Conservation (phyloP, 179 eudicot genomes). For the Vitellaria paradoxa region DNA sequence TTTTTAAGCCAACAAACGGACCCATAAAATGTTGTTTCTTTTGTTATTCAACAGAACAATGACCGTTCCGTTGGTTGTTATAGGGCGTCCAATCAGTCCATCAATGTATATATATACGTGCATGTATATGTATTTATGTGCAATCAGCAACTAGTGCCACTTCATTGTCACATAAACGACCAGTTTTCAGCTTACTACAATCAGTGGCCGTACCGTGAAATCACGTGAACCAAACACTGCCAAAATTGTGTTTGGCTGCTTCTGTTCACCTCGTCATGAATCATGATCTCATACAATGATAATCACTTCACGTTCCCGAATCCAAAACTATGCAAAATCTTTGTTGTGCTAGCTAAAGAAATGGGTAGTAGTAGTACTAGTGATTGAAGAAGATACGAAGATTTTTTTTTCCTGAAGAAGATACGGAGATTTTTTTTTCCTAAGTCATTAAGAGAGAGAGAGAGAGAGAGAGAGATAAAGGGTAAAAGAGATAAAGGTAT, state of each 20-base stretch:
- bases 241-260: too few species aligned
- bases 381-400: constrained; percentile 2
- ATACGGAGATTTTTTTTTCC: too few species aligned
- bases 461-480: background rate
- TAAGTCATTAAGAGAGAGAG: too few species aligned
- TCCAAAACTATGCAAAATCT: constrained; percentile 6
- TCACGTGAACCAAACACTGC: constrained; percentile 33
- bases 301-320: background rate
- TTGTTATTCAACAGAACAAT: too few species aligned
- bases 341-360: constrained; percentile 21
- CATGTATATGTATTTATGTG: too few species aligned
- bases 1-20: too few species aligned
- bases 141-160: too few species aligned
- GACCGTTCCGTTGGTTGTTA: too few species aligned
- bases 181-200: constrained; percentile 12
- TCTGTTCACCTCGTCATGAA: background rate
- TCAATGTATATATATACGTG: too few species aligned
- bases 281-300: background rate
- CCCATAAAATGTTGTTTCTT: too few species aligned
- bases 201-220: constrained; percentile 13
- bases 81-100: too few species aligned
- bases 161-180: constrained; percentile 8
- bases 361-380: constrained; percentile 3
- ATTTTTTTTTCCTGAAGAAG: constrained; percentile 3
- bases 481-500: constrained; percentile 13